A percentile compares a stretch with the other conserved stretches of the same genome.
phyloP scores from a whole-genome alignment of 805 yeast genomes.

The Groenewaldozyma salmanticensis region DNA sequence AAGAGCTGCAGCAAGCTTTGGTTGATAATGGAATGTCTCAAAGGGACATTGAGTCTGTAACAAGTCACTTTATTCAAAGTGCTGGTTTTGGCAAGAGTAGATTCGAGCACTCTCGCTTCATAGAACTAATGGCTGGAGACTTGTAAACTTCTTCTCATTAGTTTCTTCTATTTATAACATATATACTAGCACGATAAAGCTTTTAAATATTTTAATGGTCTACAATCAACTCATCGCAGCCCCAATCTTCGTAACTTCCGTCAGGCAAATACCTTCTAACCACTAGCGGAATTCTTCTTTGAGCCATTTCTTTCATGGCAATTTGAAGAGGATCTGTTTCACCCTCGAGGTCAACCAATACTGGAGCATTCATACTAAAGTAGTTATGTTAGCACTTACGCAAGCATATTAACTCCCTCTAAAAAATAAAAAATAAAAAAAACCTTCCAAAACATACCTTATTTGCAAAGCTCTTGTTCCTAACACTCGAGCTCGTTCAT shows the following conservation, averaged over 20 bases:
- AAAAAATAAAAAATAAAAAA: too few species aligned
- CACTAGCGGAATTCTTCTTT: constrained; percentile 89
- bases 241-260: constrained; percentile 97
- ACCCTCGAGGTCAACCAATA: constrained; percentile 94
- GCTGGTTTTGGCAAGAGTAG: constrained; percentile 45
- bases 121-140: constrained; percentile 24
- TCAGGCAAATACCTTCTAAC: constrained; percentile 95
- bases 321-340: constrained; percentile 98
- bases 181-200: not conserved
- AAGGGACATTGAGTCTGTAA: constrained; percentile 36
- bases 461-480: constrained; percentile 98
- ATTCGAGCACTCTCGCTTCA: constrained; percentile 55
- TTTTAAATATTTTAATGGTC: constrained; percentile 40
- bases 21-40: constrained; percentile 35
- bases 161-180: not conserved
- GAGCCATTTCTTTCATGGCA: constrained; percentile 93
- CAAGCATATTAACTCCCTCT: too few species aligned
- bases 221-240: constrained; percentile 92
- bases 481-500: constrained; percentile 93
- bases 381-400: too few species aligned
- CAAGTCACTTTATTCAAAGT: constrained; percentile 44
- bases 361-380: constrained; percentile 91
- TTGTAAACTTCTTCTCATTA: not conserved
- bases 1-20: constrained; percentile 41
- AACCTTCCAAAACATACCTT: constrained; percentile 4